Base-by-base conservation (phyloP, 2,329 filamentous ascomycete species). In the Calonectria pseudoturangicola region DNA sequence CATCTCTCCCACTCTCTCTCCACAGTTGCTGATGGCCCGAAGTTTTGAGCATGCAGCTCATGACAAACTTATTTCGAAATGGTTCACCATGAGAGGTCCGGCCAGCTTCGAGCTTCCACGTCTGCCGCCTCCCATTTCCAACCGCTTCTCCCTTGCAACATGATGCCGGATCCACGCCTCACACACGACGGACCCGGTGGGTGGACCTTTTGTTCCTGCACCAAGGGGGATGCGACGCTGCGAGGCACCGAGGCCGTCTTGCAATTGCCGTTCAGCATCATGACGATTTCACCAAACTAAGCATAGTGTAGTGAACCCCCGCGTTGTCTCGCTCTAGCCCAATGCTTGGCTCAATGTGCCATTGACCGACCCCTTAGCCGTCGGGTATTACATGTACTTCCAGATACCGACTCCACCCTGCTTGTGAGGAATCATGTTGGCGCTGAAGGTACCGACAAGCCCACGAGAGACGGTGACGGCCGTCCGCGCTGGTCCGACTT, bases 1-100 rank as follows among this genome's bases (percentile, higher is more conserved):
- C 71, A 66, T 51, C 51, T 76, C 41, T 80, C 78, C 78, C 78
- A 79, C 78, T 76, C 75, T 79, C 78, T 70, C 75, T 80, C 78
- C 78, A 78, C 78, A 77, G 74, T 71, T 68, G 77, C 78, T 80
- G 78, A 80, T 80, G 77, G 70, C 70, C 68, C 56, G 60, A 70
- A 76, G 68, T 72, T 73, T 60, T 73, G 51, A 67, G 66, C 74
- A 69, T 76, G 73, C 75, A 79, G 72, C 33, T 41, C 78, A 80
- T 80, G 78, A 80, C 78, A 80, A 80, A 80, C 78, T 73, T 73
- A 77, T 77, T 80, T 78, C 72, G 72, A 74, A 80, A 76, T 71
- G 54, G 71, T 74, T 79, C 74, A 72, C 71, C 72, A 54, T 73
- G 68, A 79, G 76, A 79, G 73, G 75, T 63, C 66, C 70, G 58